Base-by-base conservation (phyloP, 495 filamentous ascomycete genomes). In the Bathelium albidoporum region DNA sequence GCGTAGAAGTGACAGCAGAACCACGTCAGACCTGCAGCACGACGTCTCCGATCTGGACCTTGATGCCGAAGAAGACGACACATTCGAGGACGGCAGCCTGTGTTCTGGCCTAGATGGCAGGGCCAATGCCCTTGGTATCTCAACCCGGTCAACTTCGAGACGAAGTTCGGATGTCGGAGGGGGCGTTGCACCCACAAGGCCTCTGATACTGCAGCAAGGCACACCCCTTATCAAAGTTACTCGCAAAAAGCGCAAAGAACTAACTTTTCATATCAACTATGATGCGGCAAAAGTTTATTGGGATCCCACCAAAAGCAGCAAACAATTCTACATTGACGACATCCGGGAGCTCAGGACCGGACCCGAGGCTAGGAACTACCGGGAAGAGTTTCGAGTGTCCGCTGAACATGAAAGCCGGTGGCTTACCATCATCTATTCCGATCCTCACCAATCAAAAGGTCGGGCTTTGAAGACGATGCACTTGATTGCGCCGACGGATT, bases 251-350 rank as follows among this genome's bases (percentile, higher is more conserved):
- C 80, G 76, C 45, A 90, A 89, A 70, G 81, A 84, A 59, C 79
- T 95, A 45, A 85, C 76, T 32, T 88, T 97, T 66, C 81, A 85
- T 32, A 80, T 97, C 1, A 89, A 97, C 69, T 80, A 87, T 24
- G 86, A 90, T 59, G 81, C 87, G 5, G 90, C 87, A 55, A 94
- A 90, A 72, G 89, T 97, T 36, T 86, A 79, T 34, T 98, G 94
- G 94, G 87, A 95, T 74, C 82, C 83, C 18, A 85, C 82, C 2
- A 89, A 89, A 59, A 83, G 87, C 0, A 81, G 85, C 0, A 97
- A 95, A 65, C 83, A 82, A 20, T 88, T 98, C 67, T 95, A 95
- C 71, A 86, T 98, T 62, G 94, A 98, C 66, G 90, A 98, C 70
- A 91, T 98, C 69, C 87, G 87, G 67, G 90, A 95, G 65, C 89